Evolutionary conservation across 306 rosid species (phyloP).

Genomic region (Trifolium repens): DNA sequence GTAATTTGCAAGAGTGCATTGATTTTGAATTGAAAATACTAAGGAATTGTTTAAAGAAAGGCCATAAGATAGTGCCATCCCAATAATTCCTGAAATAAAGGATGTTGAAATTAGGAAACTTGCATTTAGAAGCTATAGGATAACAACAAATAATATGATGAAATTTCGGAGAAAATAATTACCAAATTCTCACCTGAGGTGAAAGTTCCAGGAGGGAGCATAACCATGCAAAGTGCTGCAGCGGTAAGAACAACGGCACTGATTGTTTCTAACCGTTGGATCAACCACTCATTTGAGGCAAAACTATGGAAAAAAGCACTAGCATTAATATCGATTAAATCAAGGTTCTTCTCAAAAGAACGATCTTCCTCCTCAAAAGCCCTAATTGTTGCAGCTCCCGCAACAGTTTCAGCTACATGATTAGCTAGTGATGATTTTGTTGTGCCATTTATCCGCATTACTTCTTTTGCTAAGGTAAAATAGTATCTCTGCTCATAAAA

Average conservation of each 20-base stretch:
- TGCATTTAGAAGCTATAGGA: neutral
- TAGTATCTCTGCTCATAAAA: slow-evolving; percentile 57
- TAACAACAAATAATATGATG: neutral
- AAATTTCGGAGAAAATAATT: neutral
- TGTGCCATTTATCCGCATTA: neutral
- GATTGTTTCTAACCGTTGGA: slow-evolving; percentile 59
- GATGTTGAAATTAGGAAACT: slow-evolving; percentile 3
- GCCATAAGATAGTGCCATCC: slow-evolving; percentile 91
- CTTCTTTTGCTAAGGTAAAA: slow-evolving; percentile 50
- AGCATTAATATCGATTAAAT: neutral
- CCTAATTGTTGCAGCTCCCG: slow-evolving; percentile 75
- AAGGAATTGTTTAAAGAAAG: slow-evolving; percentile 65
- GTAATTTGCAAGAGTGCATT: slow-evolving; percentile 68
- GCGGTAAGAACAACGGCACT: neutral
- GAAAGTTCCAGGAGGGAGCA: slow-evolving; percentile 73
- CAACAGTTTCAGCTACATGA: slow-evolving; percentile 73
- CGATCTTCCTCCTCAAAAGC: slow-evolving; percentile 70
- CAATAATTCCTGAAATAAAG: slow-evolving; percentile 64
- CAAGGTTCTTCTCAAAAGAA: neutral
- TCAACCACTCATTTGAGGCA: slow-evolving; percentile 77
- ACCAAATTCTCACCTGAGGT: slow-evolving; percentile 54
- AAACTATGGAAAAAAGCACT: slow-evolving; percentile 52
- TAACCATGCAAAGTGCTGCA: slow-evolving; percentile 50
- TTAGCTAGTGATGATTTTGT: slow-evolving; percentile 47
- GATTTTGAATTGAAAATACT: slow-evolving; percentile 64